phyloP scores from a whole-genome alignment of 345 rosid genomes.

The Lepidium africanum region DNA sequence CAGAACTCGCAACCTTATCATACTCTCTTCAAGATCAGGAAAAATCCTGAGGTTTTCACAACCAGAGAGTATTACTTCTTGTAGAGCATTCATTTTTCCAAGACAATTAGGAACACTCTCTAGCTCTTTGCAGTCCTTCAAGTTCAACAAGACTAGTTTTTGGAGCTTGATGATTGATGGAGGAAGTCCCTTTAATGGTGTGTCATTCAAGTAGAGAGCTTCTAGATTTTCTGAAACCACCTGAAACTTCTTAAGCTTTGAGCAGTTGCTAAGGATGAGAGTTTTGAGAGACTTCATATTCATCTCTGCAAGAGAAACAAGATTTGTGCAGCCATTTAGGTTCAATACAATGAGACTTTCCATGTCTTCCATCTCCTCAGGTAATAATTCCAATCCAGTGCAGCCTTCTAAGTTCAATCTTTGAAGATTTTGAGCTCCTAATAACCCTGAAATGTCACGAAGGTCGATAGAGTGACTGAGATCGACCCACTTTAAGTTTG shows the following conservation, averaged over 20 bases:
- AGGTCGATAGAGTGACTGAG: conserved; percentile 8
- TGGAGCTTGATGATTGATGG: not conserved
- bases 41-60: not conserved
- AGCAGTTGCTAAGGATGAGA: conserved; percentile 15
- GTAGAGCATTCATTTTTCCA: not conserved
- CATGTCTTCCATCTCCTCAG: not conserved
- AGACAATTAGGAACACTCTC: not conserved
- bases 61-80: conserved; percentile 9
- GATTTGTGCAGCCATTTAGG: conserved; percentile 4
- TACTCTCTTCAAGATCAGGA: not conserved
- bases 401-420: conserved; percentile 19
- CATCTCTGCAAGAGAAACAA: not conserved
- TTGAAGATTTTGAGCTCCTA: conserved; percentile 11
- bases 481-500: conserved; percentile 11
- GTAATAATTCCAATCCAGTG: not conserved
- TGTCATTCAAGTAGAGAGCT: not conserved
- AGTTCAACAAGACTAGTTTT: not conserved
- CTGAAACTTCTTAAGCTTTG: conserved; percentile 1
- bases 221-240: not conserved
- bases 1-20: not conserved
- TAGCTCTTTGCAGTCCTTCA: not conserved
- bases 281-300: not conserved
- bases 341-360: not conserved
- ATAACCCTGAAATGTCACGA: conserved; percentile 2
- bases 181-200: not conserved